Base-by-base conservation (phyloP, 2,329 filamentous ascomycete species). In the Xylaria sp. region DNA sequence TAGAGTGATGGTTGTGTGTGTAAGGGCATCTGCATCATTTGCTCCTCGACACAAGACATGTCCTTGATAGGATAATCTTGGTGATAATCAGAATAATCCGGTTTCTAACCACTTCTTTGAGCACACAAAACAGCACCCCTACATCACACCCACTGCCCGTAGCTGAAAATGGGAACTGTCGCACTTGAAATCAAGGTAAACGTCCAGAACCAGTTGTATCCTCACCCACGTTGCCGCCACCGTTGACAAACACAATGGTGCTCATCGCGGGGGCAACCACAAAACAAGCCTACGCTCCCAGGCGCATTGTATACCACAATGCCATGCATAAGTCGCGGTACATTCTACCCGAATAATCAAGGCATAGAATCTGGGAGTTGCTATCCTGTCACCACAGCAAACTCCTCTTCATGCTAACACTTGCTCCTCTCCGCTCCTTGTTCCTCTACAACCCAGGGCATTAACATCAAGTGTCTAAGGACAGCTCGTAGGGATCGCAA, bases 61-160 rank as follows among this genome's bases (percentile, higher is more conserved):
- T 46, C 34, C 46, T 34, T 46, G 15, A 31, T 31, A 67, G 68
- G 52, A 62, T 15, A n/a, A 41, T 44, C 56, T 59, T 25, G 55
- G 23, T 1, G 12, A 50, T 18, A 31, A 65, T 10, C 15, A 48
- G 13, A 7, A 48, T 50, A 46, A 31, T 9, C 34, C 51, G 6
- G 25, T 44, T 20, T 48, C 60, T 7, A 23, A 54, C 20, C 10
- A 37, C 34, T 37, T 50, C 51, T 50, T 44, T 39, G 41, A 46
- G 41, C 41, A n/a, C 18, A 7, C 15, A 5, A 18, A 46, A 18
- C 3, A n/a, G 41, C 7, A n/a, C 18, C 18, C 6, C 41, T 46
- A 18, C 41, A 4, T n/a, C 8, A 7, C 18, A 7, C 18, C 41
- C 15, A 46, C 41, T 15, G 5, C 15, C 41, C 18, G 18, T 46